phyloP scores from a whole-genome alignment of 495 filamentous ascomycete species.

The Jackrogersella minutella region DNA sequence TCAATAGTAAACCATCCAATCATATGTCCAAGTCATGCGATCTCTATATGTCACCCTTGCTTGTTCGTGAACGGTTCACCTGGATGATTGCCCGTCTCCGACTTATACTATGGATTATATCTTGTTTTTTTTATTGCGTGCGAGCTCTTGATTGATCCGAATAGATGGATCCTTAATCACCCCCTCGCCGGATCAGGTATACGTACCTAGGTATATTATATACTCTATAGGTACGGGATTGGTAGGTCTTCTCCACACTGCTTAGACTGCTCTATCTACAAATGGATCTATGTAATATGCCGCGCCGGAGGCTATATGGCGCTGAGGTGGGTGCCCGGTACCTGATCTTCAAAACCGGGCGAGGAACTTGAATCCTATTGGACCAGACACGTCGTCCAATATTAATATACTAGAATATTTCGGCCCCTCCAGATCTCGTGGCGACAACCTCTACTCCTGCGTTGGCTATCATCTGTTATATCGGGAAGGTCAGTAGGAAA shows the following conservation, averaged over 20 bases:
- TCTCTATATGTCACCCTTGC: constrained; percentile 28
- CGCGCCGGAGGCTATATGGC: background rate
- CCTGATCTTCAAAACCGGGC: constrained; percentile 12
- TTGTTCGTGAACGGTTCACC: constrained; percentile 17
- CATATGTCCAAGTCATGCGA: constrained; percentile 35
- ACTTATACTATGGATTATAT: background rate
- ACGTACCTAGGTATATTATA: background rate
- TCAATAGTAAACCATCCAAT: constrained; percentile 27
- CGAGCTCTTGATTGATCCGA: background rate
- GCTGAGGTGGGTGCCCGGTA: constrained; percentile 2
- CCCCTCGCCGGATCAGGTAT: background rate
- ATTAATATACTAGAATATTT: constrained; percentile 12
- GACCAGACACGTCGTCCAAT: constrained; percentile 6
- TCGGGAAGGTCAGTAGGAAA: constrained; percentile 34
- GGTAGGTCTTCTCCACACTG: too few species aligned
- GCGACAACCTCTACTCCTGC: constrained; percentile 14
- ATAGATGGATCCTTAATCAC: background rate
- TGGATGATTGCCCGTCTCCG: constrained; percentile 1
- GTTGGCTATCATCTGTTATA: constrained; percentile 25
- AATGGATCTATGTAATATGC: background rate
- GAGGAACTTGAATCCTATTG: background rate
- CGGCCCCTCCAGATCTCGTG: constrained; percentile 37
- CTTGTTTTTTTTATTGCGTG: constrained; percentile 19
- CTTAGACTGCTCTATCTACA: background rate
- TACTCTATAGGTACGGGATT: background rate